Conservation (phyloP, 140 eudicot genomes). For the Ambrosia hybrid region DNA sequence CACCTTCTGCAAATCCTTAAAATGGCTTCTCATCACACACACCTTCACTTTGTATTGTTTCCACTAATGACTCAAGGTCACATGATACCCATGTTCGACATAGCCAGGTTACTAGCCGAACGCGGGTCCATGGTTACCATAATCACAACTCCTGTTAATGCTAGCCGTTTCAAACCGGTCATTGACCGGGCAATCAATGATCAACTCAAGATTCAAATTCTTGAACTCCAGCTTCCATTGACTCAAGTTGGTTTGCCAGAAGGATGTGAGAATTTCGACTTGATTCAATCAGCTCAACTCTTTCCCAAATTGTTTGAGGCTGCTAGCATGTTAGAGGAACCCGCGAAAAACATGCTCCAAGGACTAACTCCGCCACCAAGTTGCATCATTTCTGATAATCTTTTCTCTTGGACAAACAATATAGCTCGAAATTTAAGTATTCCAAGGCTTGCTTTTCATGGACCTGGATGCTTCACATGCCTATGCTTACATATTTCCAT, state of each 20-base stretch:
- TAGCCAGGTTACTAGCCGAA: conserved; percentile 45
- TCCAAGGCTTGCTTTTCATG: conserved; percentile 45
- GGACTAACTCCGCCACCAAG: conserved; percentile 34
- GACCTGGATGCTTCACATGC: conserved; percentile 38
- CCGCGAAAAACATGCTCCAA: conserved; percentile 18
- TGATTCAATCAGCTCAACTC: conserved; percentile 10
- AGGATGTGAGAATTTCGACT: conserved; percentile 51
- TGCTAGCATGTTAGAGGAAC: conserved; percentile 21
- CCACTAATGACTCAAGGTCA: conserved; percentile 58
- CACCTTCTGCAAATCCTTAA: not conserved
- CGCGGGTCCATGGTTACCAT: conserved; percentile 40
- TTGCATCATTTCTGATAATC: conserved; percentile 43
- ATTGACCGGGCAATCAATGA: conserved; percentile 30
- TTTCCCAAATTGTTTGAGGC: conserved; percentile 23
- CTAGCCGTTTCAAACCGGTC: conserved; percentile 29
- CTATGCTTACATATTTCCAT: conserved; percentile 24
- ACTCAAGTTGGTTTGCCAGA: conserved; percentile 46
- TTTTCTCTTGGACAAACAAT: conserved; percentile 34
- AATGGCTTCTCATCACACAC: conserved; percentile 18
- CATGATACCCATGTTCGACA: conserved; percentile 54
- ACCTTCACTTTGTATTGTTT: conserved; percentile 38
- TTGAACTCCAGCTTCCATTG: conserved; percentile 34
- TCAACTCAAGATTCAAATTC: conserved; percentile 30
- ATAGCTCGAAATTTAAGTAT: conserved; percentile 35
- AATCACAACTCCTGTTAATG: conserved; percentile 41